phyloP scores from a whole-genome alignment of 2,329 filamentous ascomycete genomes.

The Colletotrichum sp. region DNA sequence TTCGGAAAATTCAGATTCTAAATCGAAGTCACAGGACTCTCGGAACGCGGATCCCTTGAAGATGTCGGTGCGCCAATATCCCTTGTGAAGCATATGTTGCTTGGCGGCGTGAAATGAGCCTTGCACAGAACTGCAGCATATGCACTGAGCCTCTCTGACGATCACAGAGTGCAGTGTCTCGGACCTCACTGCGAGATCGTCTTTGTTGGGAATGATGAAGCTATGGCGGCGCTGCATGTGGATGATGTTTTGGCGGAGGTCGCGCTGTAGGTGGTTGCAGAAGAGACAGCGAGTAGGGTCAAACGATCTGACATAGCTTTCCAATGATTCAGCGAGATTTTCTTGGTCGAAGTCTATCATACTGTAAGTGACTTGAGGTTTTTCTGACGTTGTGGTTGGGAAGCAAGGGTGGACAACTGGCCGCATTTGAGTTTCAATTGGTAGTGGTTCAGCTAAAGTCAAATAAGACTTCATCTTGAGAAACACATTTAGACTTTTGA shows the following conservation, averaged over 20 bases:
- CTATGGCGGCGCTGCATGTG: slow-evolving; percentile 57
- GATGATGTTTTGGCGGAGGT: slow-evolving; percentile 39
- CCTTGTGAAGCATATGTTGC: slow-evolving; percentile 55
- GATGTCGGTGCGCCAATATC: slow-evolving; percentile 51
- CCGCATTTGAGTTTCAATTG: background rate
- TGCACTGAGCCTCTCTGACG: slow-evolving; percentile 52
- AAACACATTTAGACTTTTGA: background rate
- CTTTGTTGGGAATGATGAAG: slow-evolving; percentile 44
- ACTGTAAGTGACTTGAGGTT: rapidly evolving
- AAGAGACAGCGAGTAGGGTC: slow-evolving; percentile 44
- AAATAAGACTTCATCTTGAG: rapidly evolving
- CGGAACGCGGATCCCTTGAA: slow-evolving; percentile 37
- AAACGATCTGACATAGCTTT: slow-evolving; percentile 23
- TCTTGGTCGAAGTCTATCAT: background rate
- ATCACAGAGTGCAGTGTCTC: slow-evolving; percentile 56
- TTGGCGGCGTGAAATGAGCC: slow-evolving; percentile 48
- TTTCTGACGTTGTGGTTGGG: rapidly evolving
- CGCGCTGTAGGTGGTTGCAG: slow-evolving; percentile 35
- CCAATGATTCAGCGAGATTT: rapidly evolving
- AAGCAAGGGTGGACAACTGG: background rate
- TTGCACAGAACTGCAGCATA: slow-evolving; percentile 51
- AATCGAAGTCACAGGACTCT: slow-evolving; percentile 41
- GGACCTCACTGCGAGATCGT: slow-evolving; percentile 43
- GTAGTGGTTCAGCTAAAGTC: background rate
- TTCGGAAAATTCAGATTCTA: background rate